These are phyloP conservation scores for Triticum timopheevii DNA, from an alignment of 176 grass and related monocot species.

Conservation along the genomic window DNA sequence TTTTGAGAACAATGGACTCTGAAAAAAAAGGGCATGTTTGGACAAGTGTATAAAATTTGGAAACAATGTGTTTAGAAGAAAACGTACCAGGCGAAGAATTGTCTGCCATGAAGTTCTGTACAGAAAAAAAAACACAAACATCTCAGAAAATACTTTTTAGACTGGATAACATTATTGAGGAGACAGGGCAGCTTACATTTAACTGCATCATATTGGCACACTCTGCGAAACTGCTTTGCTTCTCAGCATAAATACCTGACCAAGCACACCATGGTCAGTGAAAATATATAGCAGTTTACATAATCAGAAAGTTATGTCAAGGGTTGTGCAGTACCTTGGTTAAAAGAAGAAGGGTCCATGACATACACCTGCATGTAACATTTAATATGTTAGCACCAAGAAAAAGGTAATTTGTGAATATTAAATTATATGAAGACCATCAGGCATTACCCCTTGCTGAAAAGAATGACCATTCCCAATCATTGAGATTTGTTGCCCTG, in stretches of 20 bases:
- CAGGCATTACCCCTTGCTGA: slow-evolving; percentile 29
- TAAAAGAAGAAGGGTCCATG: slow-evolving; percentile 21
- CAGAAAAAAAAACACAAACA: background rate
- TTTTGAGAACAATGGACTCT: background rate
- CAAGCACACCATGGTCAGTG: background rate
- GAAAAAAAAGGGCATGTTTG: background rate
- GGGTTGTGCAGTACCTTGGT: slow-evolving; percentile 14
- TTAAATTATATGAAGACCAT: background rate
- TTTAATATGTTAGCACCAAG: background rate
- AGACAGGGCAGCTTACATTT: slow-evolving; percentile 30
- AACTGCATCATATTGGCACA: slow-evolving; percentile 34
- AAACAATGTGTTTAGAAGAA: background rate
- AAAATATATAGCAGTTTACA: background rate
- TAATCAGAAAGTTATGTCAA: slow-evolving; percentile 2
- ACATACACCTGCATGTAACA: slow-evolving; percentile 25
- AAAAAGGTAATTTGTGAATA: background rate
- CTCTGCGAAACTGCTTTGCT: slow-evolving; percentile 19
- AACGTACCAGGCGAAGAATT: slow-evolving; percentile 42
- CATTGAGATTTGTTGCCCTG: slow-evolving; percentile 29
- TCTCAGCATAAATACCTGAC: slow-evolving; percentile 13
- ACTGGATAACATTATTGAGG: slow-evolving; percentile 3
- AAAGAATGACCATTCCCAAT: slow-evolving; percentile 34
- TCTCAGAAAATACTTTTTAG: slow-evolving; percentile 5
- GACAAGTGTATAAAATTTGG: background rate
- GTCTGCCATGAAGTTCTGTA: slow-evolving; percentile 37